Conservation (phyloP, 345 rosid genomes). For the Dimocarpus longan region DNA sequence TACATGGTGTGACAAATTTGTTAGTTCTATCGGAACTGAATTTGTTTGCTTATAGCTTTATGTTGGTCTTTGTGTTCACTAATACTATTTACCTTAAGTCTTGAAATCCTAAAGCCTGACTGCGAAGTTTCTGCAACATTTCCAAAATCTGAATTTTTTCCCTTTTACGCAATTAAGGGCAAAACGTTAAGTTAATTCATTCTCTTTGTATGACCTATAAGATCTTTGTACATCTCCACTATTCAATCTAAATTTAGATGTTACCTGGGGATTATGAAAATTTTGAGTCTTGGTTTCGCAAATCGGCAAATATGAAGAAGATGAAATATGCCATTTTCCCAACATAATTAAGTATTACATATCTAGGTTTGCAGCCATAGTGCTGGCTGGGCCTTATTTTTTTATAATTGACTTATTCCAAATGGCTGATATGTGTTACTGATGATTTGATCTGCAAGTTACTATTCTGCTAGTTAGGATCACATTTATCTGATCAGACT, state of each 20-base stretch:
- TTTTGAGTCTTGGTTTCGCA: slow-evolving; percentile 7
- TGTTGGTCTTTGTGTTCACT: background rate
- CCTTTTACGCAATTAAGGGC: background rate
- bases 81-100: background rate
- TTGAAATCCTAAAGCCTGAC: background rate
- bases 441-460: background rate
- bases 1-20: background rate
- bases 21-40: background rate
- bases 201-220: background rate
- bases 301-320: background rate
- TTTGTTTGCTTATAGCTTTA: background rate
- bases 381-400: background rate
- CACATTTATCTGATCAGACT: background rate
- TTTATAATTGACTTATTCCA: background rate
- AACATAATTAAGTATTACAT: background rate
- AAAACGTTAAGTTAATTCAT: background rate
- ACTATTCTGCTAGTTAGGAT: background rate
- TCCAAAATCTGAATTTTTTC: background rate
- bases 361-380: background rate
- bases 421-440: background rate
- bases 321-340: background rate
- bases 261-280: background rate
- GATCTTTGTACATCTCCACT: background rate
- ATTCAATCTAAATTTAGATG: background rate
- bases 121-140: background rate